Percentiles rank a stretch among this genome's conserved stretches.
Evolutionary conservation across 208 protist genomes (phyloP).

Genomic region (Crithidia bombi): DNA sequence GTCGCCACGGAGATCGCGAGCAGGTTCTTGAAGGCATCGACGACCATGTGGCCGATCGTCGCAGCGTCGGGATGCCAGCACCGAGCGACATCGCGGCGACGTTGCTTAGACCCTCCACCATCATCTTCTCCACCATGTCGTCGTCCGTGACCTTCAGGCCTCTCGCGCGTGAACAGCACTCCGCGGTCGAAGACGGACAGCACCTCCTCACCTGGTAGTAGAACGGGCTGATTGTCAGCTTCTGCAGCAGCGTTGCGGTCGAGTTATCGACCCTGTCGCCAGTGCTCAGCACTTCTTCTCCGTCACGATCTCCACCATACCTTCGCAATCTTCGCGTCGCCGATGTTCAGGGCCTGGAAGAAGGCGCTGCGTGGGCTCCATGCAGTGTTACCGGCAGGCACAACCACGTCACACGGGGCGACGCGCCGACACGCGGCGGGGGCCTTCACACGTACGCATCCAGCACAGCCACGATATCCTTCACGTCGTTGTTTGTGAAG

Average conservation of each 20-base stretch:
- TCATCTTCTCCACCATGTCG: constrained; percentile 86
- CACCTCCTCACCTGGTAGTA: constrained; percentile 96
- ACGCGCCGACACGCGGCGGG: constrained; percentile 98
- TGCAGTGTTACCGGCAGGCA: constrained; percentile 96
- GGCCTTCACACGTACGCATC: constrained; percentile 89
- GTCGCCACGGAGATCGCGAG: constrained; percentile 95
- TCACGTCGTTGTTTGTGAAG: constrained; percentile 97
- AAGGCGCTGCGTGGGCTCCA: constrained; percentile 99
- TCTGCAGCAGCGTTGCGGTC: constrained; percentile 97
- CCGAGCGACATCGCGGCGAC: constrained; percentile 95
- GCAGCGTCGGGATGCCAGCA: constrained; percentile 94
- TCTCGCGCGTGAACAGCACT: constrained; percentile 90
- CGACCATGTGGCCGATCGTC: constrained; percentile 95
- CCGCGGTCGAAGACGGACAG: constrained; percentile 96
- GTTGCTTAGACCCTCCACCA: constrained; percentile 91
- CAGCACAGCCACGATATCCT: constrained; percentile 87
- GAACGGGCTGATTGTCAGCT: constrained; percentile 99
- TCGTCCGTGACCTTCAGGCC: constrained; percentile 97
- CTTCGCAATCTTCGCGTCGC: constrained; percentile 99
- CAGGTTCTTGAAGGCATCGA: constrained; percentile 98
- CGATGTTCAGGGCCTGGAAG: constrained; percentile 99
- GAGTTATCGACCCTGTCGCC: constrained; percentile 98
- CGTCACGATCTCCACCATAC: constrained; percentile 98
- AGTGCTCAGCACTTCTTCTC: constrained; percentile 95
- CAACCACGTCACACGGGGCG: constrained; percentile 95